Evolutionary conservation across 306 rosid genomes (phyloP).

Genomic region (Carpinus viminea): DNA sequence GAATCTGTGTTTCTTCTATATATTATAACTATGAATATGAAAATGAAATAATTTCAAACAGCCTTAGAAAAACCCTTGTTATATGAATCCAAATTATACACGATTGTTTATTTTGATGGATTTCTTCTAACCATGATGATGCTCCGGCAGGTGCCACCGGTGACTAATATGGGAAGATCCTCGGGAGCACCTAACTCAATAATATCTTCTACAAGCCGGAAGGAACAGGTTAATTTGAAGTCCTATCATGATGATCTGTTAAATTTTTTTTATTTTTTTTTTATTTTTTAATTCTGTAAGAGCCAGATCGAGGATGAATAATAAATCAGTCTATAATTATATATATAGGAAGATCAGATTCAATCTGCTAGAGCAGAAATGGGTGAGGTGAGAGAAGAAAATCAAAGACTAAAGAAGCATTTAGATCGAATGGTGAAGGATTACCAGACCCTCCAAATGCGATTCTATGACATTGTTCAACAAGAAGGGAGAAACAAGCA

Average conservation of each 20-base stretch:
- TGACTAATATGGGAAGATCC: conserved; percentile 33
- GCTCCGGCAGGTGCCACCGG: conserved; percentile 35
- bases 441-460: conserved; percentile 64
- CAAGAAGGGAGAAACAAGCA: conserved; percentile 33
- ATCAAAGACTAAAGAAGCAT: conserved; percentile 60
- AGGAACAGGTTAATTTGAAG: conserved; percentile 46
- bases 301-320: neutral
- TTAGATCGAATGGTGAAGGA: conserved; percentile 63
- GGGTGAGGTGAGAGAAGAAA: conserved; percentile 75
- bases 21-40: neutral
- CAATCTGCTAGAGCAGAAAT: conserved; percentile 66
- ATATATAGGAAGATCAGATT: conserved; percentile 50
- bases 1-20: neutral
- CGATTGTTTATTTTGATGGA: neutral
- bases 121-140: neutral
- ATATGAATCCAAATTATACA: too few species aligned
- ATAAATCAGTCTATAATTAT: neutral
- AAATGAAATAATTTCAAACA: neutral
- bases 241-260: too few species aligned
- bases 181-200: conserved; percentile 37
- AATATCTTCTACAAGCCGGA: conserved; percentile 42
- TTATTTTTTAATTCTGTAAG: too few species aligned
- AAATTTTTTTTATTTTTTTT: too few species aligned
- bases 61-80: too few species aligned
- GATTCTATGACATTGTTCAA: conserved; percentile 43